These are phyloP conservation scores for Chlamydomonas sp. DNA, from an alignment of 139 green algal species.

Conservation along the genomic window DNA sequence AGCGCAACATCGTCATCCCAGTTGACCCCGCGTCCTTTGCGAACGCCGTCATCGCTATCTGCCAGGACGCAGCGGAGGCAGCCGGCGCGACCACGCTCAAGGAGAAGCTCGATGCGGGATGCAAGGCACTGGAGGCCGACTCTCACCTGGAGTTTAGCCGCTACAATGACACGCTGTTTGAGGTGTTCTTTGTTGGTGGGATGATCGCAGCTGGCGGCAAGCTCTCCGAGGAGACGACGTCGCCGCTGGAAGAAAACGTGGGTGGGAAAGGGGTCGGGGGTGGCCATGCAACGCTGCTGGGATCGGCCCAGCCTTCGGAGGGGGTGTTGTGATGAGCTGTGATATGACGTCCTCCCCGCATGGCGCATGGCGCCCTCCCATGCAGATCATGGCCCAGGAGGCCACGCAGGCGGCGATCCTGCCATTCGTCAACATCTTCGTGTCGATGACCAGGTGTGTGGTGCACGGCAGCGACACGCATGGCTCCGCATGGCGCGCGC, in stretches of 20 bases:
- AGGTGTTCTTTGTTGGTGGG: constrained; percentile 85
- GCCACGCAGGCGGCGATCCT: constrained; percentile 54
- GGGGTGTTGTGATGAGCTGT: background rate
- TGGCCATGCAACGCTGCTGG: background rate
- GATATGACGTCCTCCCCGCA: background rate
- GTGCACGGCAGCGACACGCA: background rate
- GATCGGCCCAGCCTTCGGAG: background rate
- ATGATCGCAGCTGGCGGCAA: constrained; percentile 63
- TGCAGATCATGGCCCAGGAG: constrained; percentile 58
- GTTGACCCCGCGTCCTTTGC: constrained; percentile 89
- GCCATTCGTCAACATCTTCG: constrained; percentile 80
- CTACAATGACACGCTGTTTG: constrained; percentile 95
- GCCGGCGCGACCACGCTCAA: constrained; percentile 50
- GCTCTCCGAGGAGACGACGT: constrained; percentile 52
- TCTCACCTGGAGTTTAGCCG: constrained; percentile 85
- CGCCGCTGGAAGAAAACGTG: constrained; percentile 56
- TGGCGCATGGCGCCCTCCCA: background rate
- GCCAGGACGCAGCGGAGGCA: constrained; percentile 61
- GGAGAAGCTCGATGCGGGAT: constrained; percentile 61
- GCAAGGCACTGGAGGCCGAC: constrained; percentile 68
- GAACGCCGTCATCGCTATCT: constrained; percentile 77
- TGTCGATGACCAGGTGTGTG: constrained; percentile 64
- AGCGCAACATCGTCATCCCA: constrained; percentile 93
- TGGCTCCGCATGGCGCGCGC: background rate
- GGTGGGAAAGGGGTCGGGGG: constrained; percentile 1